Base-by-base conservation (phyloP, 345 rosid genomes). In the Nephelium lappaceum region DNA sequence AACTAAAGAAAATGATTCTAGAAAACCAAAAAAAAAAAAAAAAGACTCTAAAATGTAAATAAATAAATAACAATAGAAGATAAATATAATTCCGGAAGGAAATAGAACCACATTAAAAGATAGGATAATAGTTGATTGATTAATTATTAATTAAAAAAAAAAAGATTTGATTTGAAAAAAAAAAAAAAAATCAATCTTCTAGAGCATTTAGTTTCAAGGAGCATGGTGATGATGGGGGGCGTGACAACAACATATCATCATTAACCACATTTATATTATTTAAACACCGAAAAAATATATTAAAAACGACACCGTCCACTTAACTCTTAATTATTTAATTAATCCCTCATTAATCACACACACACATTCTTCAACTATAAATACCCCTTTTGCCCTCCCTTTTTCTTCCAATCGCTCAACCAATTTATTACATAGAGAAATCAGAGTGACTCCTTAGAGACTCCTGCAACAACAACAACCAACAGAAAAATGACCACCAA, bases 201-300 rank as follows among this genome's bases (percentile, higher is more conserved):
- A 84, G 91, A 79, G 24, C 2, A 51, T 61, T 60, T 72, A 72
- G 49, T 75, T 68, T 36, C 67, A 81, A 79, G 75, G 79, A 83
- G 63, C 69, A 81, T 85, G 87, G 86, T 86, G 69, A 74, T 64
- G 88, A 82, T 78, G 83, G 3, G 36, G 3, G 85, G 88, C 91
- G 85, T 87, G 94, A 91, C 91, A 81, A 81, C 91, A 85, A 80
- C 81, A 83, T 86, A 69, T 82, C 93, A 91, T 89, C 95, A 89
- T 83, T 84, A 77, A 81, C 70, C 25, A 53, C 31, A 74, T 24
- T 71, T 78, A 49, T 62, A 77, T 25, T 53, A 72, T 82, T 75
- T 75, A 21, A 67, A 38, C 1, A 60, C 42, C 53, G 31, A 25
- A 1, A 73, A 7, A 45, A 45, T 2, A 45, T 77, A 0, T 23